Conservation (phyloP, 495 filamentous ascomycete species). For the Penicillium samsonianum region DNA sequence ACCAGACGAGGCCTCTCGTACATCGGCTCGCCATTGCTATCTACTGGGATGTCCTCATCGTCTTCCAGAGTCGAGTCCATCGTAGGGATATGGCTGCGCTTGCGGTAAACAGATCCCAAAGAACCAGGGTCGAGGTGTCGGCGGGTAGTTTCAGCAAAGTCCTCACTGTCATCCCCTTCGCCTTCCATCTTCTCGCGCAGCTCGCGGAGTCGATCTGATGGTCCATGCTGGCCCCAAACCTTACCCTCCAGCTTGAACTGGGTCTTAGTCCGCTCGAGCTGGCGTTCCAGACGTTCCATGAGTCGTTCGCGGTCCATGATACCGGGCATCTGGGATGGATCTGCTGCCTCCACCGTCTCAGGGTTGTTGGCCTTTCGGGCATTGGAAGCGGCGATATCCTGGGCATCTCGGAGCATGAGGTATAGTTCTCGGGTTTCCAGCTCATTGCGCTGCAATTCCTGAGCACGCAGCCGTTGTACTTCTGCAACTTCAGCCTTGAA, state of each 20-base stretch:
- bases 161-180: conserved; percentile 45
- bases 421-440: conserved; percentile 95
- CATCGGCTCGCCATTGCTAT: conserved; percentile 49
- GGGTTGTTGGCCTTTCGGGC: conserved; percentile 61
- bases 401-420: conserved; percentile 96
- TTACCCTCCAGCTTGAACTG: conserved; percentile 97
- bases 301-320: conserved; percentile 90
- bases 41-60: conserved; percentile 35
- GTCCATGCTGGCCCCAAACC: conserved; percentile 84
- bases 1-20: conserved; percentile 69
- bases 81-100: conserved; percentile 54
- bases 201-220: conserved; percentile 88
- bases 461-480: conserved; percentile 79
- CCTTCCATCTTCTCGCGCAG: conserved; percentile 94
- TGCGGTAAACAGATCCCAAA: conserved; percentile 66
- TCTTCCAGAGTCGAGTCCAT: conserved; percentile 45
- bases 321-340: conserved; percentile 81
- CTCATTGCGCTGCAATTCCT: conserved; percentile 93
- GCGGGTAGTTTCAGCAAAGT: conserved; percentile 53
- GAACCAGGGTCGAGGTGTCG: conserved; percentile 55
- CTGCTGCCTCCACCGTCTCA: conserved; percentile 55
- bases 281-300: conserved; percentile 89
- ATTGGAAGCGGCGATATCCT: conserved; percentile 88
- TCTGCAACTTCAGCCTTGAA: conserved; percentile 88
- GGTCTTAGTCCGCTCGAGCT: conserved; percentile 95